Conservation (phyloP, 2,329 filamentous ascomycete species). For the Pleomassaria siparia region DNA sequence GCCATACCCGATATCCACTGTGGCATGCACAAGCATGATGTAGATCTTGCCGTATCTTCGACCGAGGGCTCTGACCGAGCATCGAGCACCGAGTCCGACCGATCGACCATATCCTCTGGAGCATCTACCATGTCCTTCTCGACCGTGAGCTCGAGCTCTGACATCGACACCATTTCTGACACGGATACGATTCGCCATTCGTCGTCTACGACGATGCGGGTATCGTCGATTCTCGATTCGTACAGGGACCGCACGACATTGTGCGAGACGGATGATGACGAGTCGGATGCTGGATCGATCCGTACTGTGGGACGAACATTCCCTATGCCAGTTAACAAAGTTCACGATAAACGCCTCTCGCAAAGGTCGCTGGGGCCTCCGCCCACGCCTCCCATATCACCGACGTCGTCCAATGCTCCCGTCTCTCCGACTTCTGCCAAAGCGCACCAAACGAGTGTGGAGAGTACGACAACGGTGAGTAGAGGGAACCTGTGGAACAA, state of each 20-base stretch:
- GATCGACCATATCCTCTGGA: constrained; percentile 24
- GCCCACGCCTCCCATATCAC: constrained; percentile 13
- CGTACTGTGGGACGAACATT: constrained; percentile 23
- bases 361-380: background rate
- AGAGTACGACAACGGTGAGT: constrained; percentile 12
- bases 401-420: constrained; percentile 19
- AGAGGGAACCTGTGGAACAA: constrained; percentile 34
- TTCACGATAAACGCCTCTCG: background rate
- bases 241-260: constrained; percentile 34
- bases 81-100: no score
- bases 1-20: constrained; percentile 39
- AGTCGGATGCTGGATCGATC: constrained; percentile 28
- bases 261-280: constrained; percentile 33
- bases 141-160: constrained; percentile 5
- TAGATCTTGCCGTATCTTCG: constrained; percentile 24
- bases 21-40: constrained; percentile 34
- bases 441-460: constrained; percentile 21
- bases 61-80: constrained; percentile 29
- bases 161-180: no score
- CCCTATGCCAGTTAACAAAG: background rate
- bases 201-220: constrained; percentile 21
- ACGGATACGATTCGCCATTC: constrained; percentile 34
- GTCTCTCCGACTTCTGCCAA: constrained; percentile 19
- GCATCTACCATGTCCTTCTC: constrained; percentile 27
- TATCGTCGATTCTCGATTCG: constrained; percentile 34